Base-by-base conservation (phyloP, 805 yeast species). In the Zygosaccharomyces rouxii region DNA sequence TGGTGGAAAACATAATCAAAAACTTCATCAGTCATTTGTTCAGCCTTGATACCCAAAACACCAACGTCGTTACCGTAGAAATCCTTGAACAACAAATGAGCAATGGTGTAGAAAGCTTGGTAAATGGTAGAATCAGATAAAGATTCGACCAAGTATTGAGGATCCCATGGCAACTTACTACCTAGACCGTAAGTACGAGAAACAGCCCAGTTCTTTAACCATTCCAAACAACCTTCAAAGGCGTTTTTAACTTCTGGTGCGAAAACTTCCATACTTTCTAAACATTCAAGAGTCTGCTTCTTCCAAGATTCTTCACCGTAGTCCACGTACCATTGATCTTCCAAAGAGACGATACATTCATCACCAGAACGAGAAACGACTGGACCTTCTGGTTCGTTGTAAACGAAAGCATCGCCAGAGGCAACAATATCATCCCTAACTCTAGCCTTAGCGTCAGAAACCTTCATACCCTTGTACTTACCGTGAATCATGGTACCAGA, bases 171-270 rank as follows among this genome's bases (percentile, higher is more conserved):
- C 57, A 94, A 80, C 65, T 75, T 83, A 49, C 97, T 83, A 68
- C 99, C 99, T 58, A 94, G 77, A 67, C 99, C 99, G 60, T 88
- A 94, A 48, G 95, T 84, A 76, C 99, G 86, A 50, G 96, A 88
- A 51, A 94, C 88, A 45, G 99, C 98, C 99, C 99, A 94, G 75
- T 89, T 90, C 73, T 85, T 87, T 63, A 94, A 80, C 99, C 99
- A 94, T 58, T 84, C 95, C 62, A 94, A 76, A 50, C 87, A 96
- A 69, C 89, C 90, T 71, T 89, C 96, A 61, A 94, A 92, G 5
- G 95, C 96, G 64, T 92, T 81, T 61, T 85, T 79, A 37, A 95
- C 87, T 73, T 90, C 98, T 43, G 83, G 75, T 46, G 84, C 76
- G 75, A 79, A 92, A 9, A 90, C 78, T 67, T 86, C 79, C 92